These are phyloP conservation scores for Botrytis byssoidea DNA, from an alignment of 2,329 filamentous ascomycete species.

Conservation along the genomic window DNA sequence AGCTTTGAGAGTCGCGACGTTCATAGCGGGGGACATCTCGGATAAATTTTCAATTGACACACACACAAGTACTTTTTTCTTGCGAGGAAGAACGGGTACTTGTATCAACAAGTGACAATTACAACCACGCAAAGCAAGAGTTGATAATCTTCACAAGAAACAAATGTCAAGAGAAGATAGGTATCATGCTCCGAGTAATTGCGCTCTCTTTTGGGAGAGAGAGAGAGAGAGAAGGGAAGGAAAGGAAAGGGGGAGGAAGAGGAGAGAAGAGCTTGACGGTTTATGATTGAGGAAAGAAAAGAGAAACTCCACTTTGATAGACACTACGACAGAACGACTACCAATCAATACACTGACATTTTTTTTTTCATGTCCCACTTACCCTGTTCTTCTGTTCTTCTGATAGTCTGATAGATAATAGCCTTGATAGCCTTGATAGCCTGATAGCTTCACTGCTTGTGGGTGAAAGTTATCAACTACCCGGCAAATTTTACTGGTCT, in stretches of 20 bases:
- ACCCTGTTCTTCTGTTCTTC: not conserved
- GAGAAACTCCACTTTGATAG: constrained; percentile 3
- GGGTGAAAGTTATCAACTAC: not conserved
- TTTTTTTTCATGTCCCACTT: not conserved
- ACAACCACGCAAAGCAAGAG: not conserved
- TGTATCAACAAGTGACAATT: not conserved
- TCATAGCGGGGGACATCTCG: constrained; percentile 27
- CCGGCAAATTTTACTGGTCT: not conserved
- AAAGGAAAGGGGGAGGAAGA: not conserved
- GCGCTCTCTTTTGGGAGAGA: not conserved
- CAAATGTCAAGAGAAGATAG: not conserved
- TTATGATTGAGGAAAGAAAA: not conserved
- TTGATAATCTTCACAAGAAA: not conserved
- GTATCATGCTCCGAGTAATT: not conserved
- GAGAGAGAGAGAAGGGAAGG: not conserved
- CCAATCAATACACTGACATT: constrained; percentile 1
- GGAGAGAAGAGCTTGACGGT: not conserved
- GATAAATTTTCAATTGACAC: constrained; percentile 9
- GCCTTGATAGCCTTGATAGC: not conserved
- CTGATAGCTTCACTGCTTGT: not conserved
- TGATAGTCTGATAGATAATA: not conserved
- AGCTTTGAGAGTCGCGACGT: constrained; percentile 17
- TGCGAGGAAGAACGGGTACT: not conserved
- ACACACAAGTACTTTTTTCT: not conserved
- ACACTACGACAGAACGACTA: not conserved